Evolutionary conservation across 1,139 yeast genomes (phyloP).

Genomic region (Saccharomycopsis hybrid): DNA sequence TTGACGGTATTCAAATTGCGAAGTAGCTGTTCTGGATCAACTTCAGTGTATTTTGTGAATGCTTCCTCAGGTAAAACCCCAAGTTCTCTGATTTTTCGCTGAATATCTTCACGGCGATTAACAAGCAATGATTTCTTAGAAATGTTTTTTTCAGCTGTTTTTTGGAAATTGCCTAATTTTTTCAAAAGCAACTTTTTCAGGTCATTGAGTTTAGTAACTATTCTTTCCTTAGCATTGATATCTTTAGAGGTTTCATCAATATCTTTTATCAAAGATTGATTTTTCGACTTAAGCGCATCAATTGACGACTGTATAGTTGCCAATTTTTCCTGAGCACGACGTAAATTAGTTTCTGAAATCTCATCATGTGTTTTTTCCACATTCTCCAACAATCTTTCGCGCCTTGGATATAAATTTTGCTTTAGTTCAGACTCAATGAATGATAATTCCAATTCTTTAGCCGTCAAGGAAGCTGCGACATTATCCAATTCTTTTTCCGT

Average conservation of each 20-base stretch:
- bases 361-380: background rate
- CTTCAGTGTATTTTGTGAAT: slow-evolving; percentile 41
- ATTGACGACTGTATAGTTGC: slow-evolving; percentile 30
- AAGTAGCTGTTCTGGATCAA: slow-evolving; percentile 48
- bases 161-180: slow-evolving; percentile 56
- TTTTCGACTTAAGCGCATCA: slow-evolving; percentile 28
- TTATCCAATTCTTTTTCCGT: slow-evolving; percentile 39
- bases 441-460: slow-evolving; percentile 46
- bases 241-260: slow-evolving; percentile 28
- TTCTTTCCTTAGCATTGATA: slow-evolving; percentile 33
- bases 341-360: slow-evolving; percentile 16
- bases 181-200: slow-evolving; percentile 50
- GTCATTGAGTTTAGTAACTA: slow-evolving; percentile 46
- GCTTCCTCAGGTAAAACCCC: slow-evolving; percentile 90
- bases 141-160: slow-evolving; percentile 57
- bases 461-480: slow-evolving; percentile 39
- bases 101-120: slow-evolving; percentile 65
- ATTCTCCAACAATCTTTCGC: slow-evolving; percentile 3
- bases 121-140: slow-evolving; percentile 57
- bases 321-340: slow-evolving; percentile 15
- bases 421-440: slow-evolving; percentile 50
- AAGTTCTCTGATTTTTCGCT: slow-evolving; percentile 67
- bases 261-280: slow-evolving; percentile 30
- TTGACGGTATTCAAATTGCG: slow-evolving; percentile 50
- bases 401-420: slow-evolving; percentile 45